Base-by-base conservation (phyloP, 1,139 yeast species). In the Kluyveromyces sp. region DNA sequence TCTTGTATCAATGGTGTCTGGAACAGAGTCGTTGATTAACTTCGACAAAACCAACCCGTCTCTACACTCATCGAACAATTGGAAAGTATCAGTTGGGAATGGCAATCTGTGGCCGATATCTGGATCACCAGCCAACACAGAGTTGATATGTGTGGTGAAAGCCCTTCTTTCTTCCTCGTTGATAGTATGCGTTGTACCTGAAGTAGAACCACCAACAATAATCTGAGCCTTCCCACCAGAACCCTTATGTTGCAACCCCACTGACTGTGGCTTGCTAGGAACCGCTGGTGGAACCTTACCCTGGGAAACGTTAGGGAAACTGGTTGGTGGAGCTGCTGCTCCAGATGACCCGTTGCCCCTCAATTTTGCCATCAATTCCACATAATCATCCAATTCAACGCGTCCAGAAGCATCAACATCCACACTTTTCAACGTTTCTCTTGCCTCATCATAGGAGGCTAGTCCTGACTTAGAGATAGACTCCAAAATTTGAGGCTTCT, bases 1-100 rank as follows among this genome's bases (percentile, higher is more conserved):
- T 75, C 99, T 87, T 27, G 97, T 90, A 71, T 92, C 99, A 60
- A 92, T 92, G 10, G 98, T 92, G 66, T 92, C 97, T 7, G 98
- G 96, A 34, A 92, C 98, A 25, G 97, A 88, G 67, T 92, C 98
- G 66, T 92, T 92, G 66, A 94, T 89, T 65, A 92, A 81, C 66
- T 89, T 87, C 28, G 97, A 89, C 50, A 92, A 74, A 28, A 94
- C 92, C 60, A 92, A 74, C 55, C 98, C 97, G 65, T 94, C 98
- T 57, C 90, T 81, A 70, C 96, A 88, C 68, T 92, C 98, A 66
- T 92, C 99, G 62, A 92, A 92, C 51, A 92, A 76, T 70, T 94
- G 97, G 73, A 92, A 92, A 36, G 92, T 84, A 55, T 92, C 96
- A 7, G 95, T 82, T 54, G 96, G 95, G 62, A 92, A 83, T 5